Evolutionary conservation across 2,329 filamentous ascomycete species (phyloP).

Genomic region (Pleurostoma richardsiae): DNA sequence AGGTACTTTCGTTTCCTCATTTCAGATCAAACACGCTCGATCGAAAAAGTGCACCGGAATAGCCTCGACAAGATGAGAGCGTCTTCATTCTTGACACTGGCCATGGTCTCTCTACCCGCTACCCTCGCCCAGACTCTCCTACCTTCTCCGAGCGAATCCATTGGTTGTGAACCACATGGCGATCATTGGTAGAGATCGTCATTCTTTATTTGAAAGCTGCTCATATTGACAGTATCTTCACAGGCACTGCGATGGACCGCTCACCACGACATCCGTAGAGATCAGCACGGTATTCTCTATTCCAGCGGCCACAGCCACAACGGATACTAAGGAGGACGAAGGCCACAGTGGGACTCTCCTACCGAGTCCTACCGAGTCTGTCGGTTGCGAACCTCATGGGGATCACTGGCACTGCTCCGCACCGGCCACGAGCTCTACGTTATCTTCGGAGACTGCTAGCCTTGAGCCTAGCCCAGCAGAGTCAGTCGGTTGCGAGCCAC

Average conservation of each 20-base stretch:
- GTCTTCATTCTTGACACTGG: too few species aligned
- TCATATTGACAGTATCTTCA: too few species aligned
- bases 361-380: constrained; percentile 7
- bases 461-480: constrained; percentile 7
- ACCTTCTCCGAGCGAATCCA: constrained; percentile 17
- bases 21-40: too few species aligned
- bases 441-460: background rate
- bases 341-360: background rate
- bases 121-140: constrained; percentile 9
- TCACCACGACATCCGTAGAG: too few species aligned
- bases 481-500: constrained; percentile 6
- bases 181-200: constrained; percentile 29
- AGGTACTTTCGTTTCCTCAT: too few species aligned
- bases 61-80: too few species aligned
- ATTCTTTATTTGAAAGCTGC: too few species aligned
- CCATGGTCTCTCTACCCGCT: constrained; percentile 8
- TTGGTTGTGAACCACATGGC: constrained; percentile 27
- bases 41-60: too few species aligned
- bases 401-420: constrained; percentile 7
- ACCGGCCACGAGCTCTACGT: background rate
- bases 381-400: constrained; percentile 7
- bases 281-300: too few species aligned
- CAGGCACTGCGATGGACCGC: background rate
- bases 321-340: too few species aligned
- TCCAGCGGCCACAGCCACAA: too few species aligned